Conservation (phyloP, 768 basidiomycete species). For the Psilocybe cubensis region DNA sequence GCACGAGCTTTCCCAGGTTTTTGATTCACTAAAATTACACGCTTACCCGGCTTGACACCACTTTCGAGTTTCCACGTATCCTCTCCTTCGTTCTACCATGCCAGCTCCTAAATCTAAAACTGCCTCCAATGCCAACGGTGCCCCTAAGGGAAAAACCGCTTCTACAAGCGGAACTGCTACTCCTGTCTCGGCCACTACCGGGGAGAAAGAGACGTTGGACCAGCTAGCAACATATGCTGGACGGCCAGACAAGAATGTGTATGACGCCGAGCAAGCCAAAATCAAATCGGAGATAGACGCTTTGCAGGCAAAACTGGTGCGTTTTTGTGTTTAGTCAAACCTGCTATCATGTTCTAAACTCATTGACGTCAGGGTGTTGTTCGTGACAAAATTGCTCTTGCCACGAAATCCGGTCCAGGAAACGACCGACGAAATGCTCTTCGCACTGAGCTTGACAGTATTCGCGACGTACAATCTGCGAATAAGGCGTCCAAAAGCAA, state of each 20-base stretch:
- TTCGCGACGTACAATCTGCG: slow-evolving; percentile 79
- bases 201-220: slow-evolving; percentile 49
- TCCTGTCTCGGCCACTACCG: slow-evolving; percentile 43
- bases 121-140: slow-evolving; percentile 41
- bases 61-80: slow-evolving; percentile 25
- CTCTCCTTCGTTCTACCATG: slow-evolving; percentile 30
- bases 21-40: slow-evolving; percentile 27
- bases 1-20: slow-evolving; percentile 24
- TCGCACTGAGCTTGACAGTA: slow-evolving; percentile 77
- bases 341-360: slow-evolving; percentile 12
- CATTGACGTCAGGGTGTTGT: slow-evolving; percentile 55
- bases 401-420: slow-evolving; percentile 60
- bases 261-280: slow-evolving; percentile 83
- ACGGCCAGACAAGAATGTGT: slow-evolving; percentile 83
- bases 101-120: slow-evolving; percentile 61
- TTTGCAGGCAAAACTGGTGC: slow-evolving; percentile 78
- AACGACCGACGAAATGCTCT: slow-evolving; percentile 76
- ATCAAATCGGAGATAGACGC: slow-evolving; percentile 85
- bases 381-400: slow-evolving; percentile 74
- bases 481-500: slow-evolving; percentile 74
- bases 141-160: slow-evolving; percentile 45
- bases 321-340: slow-evolving; percentile 32
- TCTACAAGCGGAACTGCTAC: slow-evolving; percentile 53
- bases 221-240: slow-evolving; percentile 35
- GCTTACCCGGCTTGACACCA: slow-evolving; percentile 18